Evolutionary conservation across 306 rosid genomes (phyloP).

Genomic region (Fragaria iinumae): DNA sequence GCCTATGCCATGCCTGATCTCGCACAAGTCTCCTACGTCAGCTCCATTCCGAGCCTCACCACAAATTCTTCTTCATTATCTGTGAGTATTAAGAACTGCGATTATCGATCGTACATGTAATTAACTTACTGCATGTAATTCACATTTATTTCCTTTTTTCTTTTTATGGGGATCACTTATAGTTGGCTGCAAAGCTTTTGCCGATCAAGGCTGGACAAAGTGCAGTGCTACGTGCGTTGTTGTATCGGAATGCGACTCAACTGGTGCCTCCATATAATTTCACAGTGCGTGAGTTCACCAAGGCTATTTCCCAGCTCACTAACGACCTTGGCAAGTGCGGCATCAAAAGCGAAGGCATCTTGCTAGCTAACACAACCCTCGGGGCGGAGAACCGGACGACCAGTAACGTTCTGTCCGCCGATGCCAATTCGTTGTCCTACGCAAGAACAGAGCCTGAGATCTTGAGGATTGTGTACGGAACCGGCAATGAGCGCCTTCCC

Average conservation of each 20-base stretch:
- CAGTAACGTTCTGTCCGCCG: constrained; percentile 25
- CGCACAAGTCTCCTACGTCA: constrained; percentile 23
- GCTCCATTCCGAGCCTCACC: constrained; percentile 15
- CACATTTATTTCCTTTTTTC: no score
- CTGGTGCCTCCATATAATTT: constrained; percentile 20
- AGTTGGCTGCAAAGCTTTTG: constrained; percentile 27
- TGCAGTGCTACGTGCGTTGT: constrained; percentile 25
- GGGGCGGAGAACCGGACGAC: constrained; percentile 29
- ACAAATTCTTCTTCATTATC: neutral
- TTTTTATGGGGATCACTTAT: neutral
- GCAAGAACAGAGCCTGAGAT: constrained; percentile 16
- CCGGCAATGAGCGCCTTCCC: constrained; percentile 12
- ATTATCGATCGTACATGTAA: no score
- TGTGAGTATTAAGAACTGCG: constrained; percentile 1
- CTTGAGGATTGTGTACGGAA: constrained; percentile 23
- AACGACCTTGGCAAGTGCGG: constrained; percentile 28
- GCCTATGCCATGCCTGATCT: constrained; percentile 24
- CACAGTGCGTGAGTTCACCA: constrained; percentile 24
- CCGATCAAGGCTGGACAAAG: constrained; percentile 30
- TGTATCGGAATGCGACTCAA: constrained; percentile 4
- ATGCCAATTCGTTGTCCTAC: constrained; percentile 20
- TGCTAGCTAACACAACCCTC: constrained; percentile 1
- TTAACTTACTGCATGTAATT: no score
- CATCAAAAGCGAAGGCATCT: constrained; percentile 27
- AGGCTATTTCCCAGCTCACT: neutral